Base-by-base conservation (phyloP, 768 basidiomycete species). In the Auricularia sp. region DNA sequence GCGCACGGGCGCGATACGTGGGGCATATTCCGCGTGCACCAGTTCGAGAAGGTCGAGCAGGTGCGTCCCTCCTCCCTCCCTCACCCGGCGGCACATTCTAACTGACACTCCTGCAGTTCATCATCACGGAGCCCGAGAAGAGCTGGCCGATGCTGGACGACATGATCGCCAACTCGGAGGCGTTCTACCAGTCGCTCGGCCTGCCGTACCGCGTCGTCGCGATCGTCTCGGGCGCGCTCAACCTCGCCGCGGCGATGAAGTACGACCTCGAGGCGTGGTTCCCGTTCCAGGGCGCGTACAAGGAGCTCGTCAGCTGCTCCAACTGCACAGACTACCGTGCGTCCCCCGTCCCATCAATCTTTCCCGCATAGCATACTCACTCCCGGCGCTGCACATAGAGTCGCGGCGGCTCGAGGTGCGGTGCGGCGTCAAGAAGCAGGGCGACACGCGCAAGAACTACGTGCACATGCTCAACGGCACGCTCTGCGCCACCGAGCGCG, bases 401-500 rank as follows among this genome's bases (percentile, higher is more conserved):
- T 88, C 88, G 71, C 85, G 97, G 72, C 84, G 91, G 65, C 83
- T 99, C 63, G 97, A 99, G 74, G 87, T 99, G 33, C 84, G 94
- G 54, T 94, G 94, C 72, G 97, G 97, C 8, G 80, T 95, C 74
- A 97, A 95, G 77, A 80, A 82, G 66, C 91, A 92, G 71, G 94
- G 94, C 36, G 93, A 98, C 72, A 81, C 90, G 62, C 85, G 90
- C 65, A 95, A 98, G 73, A 78, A 94, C 3, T 98, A 98, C 76
- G 95, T 97, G 3, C 97, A 99, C 80, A 99, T 99, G 97, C 78
- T 99, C 72, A 99, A 99, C 75, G 96, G 94, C 42, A 99, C 97
- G 3, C 82, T 99, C 56, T 97, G 94, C 70, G 97, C 97, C 1
- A 98, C 97, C 1, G 92, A 96, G 77, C 91, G 97, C 45, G 92